These are phyloP conservation scores for Penicillium sp. DNA, from an alignment of 2,329 filamentous ascomycete species.

Conservation along the genomic window DNA sequence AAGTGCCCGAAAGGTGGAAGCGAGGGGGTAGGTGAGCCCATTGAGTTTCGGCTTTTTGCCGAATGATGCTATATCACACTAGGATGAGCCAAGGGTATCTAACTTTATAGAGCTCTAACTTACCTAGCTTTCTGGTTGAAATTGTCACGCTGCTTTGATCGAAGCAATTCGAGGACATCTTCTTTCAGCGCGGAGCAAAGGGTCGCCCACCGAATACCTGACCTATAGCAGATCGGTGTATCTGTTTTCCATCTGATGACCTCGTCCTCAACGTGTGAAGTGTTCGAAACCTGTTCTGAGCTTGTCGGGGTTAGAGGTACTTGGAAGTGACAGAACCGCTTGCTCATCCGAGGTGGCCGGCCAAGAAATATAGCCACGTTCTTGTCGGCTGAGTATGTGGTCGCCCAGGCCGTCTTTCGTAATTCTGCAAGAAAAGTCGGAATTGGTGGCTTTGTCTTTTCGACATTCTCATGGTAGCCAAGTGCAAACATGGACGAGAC, in stretches of 20 bases:
- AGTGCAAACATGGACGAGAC: constrained; percentile 46
- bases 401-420: constrained; percentile 40
- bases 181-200: constrained; percentile 28
- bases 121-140: constrained; percentile 18
- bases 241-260: neutral
- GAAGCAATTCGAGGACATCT: constrained; percentile 25
- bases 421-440: constrained; percentile 40
- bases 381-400: constrained; percentile 48
- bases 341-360: constrained; percentile 45
- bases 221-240: constrained; percentile 18
- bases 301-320: constrained; percentile 17
- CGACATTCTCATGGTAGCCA: constrained; percentile 46
- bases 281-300: neutral
- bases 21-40: constrained; percentile 22
- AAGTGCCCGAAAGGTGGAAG: constrained; percentile 18
- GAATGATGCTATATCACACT: constrained; percentile 18
- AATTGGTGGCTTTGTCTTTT: constrained; percentile 22
- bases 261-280: constrained; percentile 9
- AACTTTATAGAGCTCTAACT: neutral
- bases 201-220: constrained; percentile 27
- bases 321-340: constrained; percentile 41
- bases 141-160: constrained; percentile 21
- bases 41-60: constrained; percentile 20
- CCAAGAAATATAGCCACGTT: constrained; percentile 50
- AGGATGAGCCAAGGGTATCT: neutral